These are phyloP conservation scores for Podospora sp. DNA, from an alignment of 495 filamentous ascomycete genomes.

Conservation along the genomic window DNA sequence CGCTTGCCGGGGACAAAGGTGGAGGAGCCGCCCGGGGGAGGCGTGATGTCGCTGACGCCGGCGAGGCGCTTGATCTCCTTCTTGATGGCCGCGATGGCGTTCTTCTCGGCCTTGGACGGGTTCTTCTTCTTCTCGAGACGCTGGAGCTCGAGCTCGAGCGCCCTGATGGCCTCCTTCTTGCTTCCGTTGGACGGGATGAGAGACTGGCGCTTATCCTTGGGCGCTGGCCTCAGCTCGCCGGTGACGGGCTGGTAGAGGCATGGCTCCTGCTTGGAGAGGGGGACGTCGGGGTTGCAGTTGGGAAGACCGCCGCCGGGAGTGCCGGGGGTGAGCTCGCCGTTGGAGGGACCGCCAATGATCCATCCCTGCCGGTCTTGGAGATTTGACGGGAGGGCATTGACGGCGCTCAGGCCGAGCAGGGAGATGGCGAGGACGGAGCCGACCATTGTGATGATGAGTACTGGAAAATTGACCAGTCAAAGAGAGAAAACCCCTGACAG, in stretches of 20 bases:
- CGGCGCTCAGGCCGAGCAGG: slow-evolving; percentile 36
- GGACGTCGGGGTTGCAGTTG: slow-evolving; percentile 27
- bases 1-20: slow-evolving; percentile 36
- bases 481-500: not conserved
- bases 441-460: slow-evolving; percentile 32
- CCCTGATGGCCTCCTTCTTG: slow-evolving; percentile 32
- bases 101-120: slow-evolving; percentile 31
- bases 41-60: slow-evolving; percentile 29
- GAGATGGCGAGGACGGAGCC: slow-evolving; percentile 32
- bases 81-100: slow-evolving; percentile 32
- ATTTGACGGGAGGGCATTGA: slow-evolving; percentile 32
- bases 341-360: slow-evolving; percentile 18
- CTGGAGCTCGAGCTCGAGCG: slow-evolving; percentile 30
- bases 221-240: slow-evolving; percentile 32
- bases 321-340: slow-evolving; percentile 16
- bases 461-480: slow-evolving; percentile 14
- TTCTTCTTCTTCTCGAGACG: slow-evolving; percentile 35
- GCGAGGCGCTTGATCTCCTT: slow-evolving; percentile 31
- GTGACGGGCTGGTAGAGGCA: slow-evolving; percentile 30
- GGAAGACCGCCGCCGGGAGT: slow-evolving; percentile 24
- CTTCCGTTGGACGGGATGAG: slow-evolving; percentile 29
- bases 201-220: slow-evolving; percentile 33
- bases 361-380: slow-evolving; percentile 26
- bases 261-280: slow-evolving; percentile 11
- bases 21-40: slow-evolving; percentile 30